phyloP scores from a whole-genome alignment of 805 yeast species.

The Ogataea nakhonphanomensis region DNA sequence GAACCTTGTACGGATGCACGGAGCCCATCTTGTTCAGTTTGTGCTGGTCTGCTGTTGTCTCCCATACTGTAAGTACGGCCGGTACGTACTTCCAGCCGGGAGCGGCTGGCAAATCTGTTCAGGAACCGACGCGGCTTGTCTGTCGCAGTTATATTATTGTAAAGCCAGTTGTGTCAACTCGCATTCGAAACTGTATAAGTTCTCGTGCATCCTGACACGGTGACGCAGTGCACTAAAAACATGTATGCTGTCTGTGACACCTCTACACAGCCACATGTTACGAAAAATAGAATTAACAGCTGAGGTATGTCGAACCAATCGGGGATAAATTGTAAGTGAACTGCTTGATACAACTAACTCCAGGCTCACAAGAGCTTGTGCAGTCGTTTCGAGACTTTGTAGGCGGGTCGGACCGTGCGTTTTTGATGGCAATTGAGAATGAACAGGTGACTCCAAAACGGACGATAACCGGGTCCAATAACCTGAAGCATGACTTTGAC shows the following conservation, averaged over 20 bases:
- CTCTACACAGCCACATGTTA: constrained; percentile 1
- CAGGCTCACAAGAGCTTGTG: constrained; percentile 43
- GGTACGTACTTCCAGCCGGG: neutral
- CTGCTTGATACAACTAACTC: neutral
- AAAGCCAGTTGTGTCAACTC: too few relatives aligned
- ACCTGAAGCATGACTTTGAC: constrained; percentile 36
- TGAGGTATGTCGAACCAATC: constrained; percentile 61
- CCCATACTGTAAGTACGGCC: neutral
- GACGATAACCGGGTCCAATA: constrained; percentile 28
- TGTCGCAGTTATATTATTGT: too few relatives aligned
- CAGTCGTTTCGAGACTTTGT: constrained; percentile 42
- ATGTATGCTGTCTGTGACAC: neutral
- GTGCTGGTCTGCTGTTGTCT: neutral
- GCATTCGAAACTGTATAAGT: too few relatives aligned
- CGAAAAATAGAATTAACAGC: neutral
- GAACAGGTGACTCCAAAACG: constrained; percentile 35
- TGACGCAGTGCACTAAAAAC: neutral
- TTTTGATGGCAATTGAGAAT: constrained; percentile 28
- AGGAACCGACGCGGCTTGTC: too few relatives aligned
- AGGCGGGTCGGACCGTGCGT: constrained; percentile 28
- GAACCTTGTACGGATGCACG: too few relatives aligned
- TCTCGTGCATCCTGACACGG: too few relatives aligned
- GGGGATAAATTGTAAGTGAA: constrained; percentile 45
- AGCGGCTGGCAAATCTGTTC: neutral
- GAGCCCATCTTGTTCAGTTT: neutral